Base-by-base conservation (phyloP, 2,329 filamentous ascomycete species). In the Paecilomyces dactylethromorphus region DNA sequence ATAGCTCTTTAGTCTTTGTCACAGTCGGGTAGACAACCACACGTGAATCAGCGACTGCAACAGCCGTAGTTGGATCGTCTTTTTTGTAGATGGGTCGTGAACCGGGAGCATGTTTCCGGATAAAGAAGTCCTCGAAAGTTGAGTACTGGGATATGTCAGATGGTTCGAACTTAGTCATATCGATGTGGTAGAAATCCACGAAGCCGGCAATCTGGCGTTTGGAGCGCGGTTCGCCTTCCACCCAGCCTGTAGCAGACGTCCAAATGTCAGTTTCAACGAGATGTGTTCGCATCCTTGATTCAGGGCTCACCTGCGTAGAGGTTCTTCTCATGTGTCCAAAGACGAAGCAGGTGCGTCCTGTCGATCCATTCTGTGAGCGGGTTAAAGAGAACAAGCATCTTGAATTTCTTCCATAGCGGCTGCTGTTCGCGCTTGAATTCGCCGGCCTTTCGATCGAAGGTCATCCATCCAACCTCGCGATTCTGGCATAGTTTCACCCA, bases 381-480 rank as follows among this genome's bases (percentile, higher is more conserved):
- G 57, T 77, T 79, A 67, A 78, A 78, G 7, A 79, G 68, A 0
- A 78, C 24, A 3, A 77, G 62, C 4, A 79, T 64, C 59, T 76
- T 77, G 18, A 77, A 21, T 56, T 78, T 78, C 64, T 78, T 75
- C 58, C 65, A 64, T 21, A 78, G 64, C 0, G 73, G 67, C 57
- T 77, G 71, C 58, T 78, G 69, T 60, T 79, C 74, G 22, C 75
- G 73, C 57, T 70, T 70, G 50, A 52, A 59, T 45, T 52, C 52
- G n/a, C 58, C 51, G 18, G 35, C 53, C 18, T 56, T 56, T 18
- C 56, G 52, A 45, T 60, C 56, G 8, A 60, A 33, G 3, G 58
- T 60, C 18, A 58, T 56, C 56, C 58, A 56, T 13, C 56, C 58
- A 22, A 60, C 35, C 52, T 59, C 21, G 50, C 60, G 45, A 35